These are phyloP conservation scores for Nephromyces sp. DNA, from an alignment of 169 alveolate species.

Conservation along the genomic window DNA sequence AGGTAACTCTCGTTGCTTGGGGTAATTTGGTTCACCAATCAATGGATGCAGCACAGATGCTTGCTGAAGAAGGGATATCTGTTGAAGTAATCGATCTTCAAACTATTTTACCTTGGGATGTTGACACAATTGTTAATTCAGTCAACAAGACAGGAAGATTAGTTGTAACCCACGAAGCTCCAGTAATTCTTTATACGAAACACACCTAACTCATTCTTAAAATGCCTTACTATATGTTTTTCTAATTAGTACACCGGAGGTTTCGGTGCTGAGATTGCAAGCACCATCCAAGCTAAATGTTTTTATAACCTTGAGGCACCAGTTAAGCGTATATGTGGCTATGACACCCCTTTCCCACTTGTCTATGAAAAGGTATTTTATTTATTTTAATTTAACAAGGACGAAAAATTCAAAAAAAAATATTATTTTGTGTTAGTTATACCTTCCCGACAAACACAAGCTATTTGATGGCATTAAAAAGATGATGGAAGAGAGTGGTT, in stretches of 20 bases:
- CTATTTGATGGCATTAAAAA: slow-evolving; percentile 73
- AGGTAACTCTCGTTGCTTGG: slow-evolving; percentile 72
- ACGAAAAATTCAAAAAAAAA: neutral
- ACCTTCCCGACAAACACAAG: slow-evolving; percentile 82
- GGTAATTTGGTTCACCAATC: slow-evolving; percentile 64
- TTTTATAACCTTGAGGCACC: slow-evolving; percentile 88
- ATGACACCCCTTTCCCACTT: slow-evolving; percentile 92
- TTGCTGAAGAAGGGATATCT: slow-evolving; percentile 72
- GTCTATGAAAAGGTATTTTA: slow-evolving; percentile 66
- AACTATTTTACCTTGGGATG: slow-evolving; percentile 92
- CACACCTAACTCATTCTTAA: too few relatives aligned
- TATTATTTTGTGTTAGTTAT: slow-evolving; percentile 43
- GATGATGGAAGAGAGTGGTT: slow-evolving; percentile 30
- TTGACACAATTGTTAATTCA: slow-evolving; percentile 77
- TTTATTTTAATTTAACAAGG: neutral
- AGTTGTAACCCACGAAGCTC: slow-evolving; percentile 90
- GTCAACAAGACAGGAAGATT: slow-evolving; percentile 86
- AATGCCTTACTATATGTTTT: too few relatives aligned
- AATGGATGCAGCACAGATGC: slow-evolving; percentile 78
- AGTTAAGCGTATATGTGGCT: slow-evolving; percentile 84
- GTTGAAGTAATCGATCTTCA: slow-evolving; percentile 86
- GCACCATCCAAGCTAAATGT: slow-evolving; percentile 80
- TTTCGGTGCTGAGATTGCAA: slow-evolving; percentile 86
- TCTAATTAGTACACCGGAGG: slow-evolving; percentile 51
- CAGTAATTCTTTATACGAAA: slow-evolving; percentile 23